Percentiles rank a stretch among this genome's conserved stretches.
These are phyloP conservation scores for Oryza officinalis DNA, from an alignment of 176 grass and related monocot genomes.

Conservation along the genomic window DNA sequence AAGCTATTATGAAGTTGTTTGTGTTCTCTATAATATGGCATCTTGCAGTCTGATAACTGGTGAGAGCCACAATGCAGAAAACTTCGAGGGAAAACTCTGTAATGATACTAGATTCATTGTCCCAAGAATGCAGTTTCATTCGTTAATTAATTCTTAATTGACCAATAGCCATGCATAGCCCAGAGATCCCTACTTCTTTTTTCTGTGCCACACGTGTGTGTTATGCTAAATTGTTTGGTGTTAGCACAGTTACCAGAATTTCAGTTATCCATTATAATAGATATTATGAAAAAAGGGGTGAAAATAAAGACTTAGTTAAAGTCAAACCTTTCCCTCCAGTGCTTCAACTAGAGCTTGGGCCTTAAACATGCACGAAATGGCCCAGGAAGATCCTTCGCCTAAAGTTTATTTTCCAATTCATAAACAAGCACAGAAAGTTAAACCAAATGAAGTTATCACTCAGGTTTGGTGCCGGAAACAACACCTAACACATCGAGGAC, in stretches of 20 bases:
- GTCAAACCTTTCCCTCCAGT: slow-evolving; percentile 84
- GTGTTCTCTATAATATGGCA: too few relatives aligned
- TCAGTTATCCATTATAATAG: background rate
- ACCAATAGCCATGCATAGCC: slow-evolving; percentile 15
- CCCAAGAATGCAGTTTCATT: slow-evolving; percentile 3
- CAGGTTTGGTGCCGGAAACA: background rate
- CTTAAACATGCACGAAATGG: slow-evolving; percentile 60
- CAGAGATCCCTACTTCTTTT: background rate
- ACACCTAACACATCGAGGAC: slow-evolving; percentile 9
- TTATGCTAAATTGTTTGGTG: slow-evolving; percentile 11
- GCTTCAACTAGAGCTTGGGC: slow-evolving; percentile 73
- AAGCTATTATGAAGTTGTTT: too few relatives aligned
- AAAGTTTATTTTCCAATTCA: slow-evolving; percentile 34
- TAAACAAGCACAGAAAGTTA: slow-evolving; percentile 28
- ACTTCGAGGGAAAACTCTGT: background rate
- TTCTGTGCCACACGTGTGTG: background rate
- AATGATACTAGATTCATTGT: slow-evolving; percentile 14
- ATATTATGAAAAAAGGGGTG: background rate
- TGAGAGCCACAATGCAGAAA: slow-evolving; percentile 17
- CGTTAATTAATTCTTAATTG: slow-evolving; percentile 11
- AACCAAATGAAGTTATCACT: slow-evolving; percentile 34
- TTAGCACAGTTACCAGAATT: slow-evolving; percentile 22
- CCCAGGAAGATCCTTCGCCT: slow-evolving; percentile 82
- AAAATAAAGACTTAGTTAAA: slow-evolving; percentile 33
- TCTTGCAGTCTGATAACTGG: too few relatives aligned